Base-by-base conservation (phyloP, 2,329 filamentous ascomycete genomes). In the Neofusicoccum sp. region DNA sequence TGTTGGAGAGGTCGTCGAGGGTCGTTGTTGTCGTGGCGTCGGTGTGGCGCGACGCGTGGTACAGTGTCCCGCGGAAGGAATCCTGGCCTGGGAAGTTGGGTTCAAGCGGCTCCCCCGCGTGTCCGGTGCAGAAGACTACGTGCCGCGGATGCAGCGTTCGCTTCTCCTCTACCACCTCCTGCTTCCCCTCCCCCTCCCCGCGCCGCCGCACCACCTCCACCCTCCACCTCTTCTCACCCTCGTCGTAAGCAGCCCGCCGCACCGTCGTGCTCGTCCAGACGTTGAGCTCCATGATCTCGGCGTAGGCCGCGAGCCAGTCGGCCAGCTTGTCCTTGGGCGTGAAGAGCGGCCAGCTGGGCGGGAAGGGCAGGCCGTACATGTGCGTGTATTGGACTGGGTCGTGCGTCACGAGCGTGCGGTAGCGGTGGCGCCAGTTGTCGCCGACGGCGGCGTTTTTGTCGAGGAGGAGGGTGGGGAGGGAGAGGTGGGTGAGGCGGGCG, bases 281-380 rank as follows among this genome's bases (percentile, higher is more conserved):
- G 63, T 89, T 87, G 40, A 90, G 79, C 66, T 90, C 88, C 20
- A 90, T 76, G 0, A 85, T 71, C 6, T 76, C 80, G 0, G 82
- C 87, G 64, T 90, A 90, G 0, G 81, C 75, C 65, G 89, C 86
- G 62, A 90, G 86, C 73, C 84, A 90, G 43, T 89, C 85, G 1
- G 80, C 88, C 0, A 89, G 76, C 68, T 90, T 90, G 70, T 90
- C 87, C 68, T 89, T 90, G 3, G 87, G 86, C 0, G 86, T 89
- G 70, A 88, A 90, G 20, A 88, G 76, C 3, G 87, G 87, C 87
- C 87, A 90, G 58, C 81, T 80, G 0, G 80, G 68, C 0, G 87
- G 88, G 68, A 89, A 90, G 0, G 76, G 74, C 3, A 90, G 65
- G 69, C 88, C 90, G 0, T 87, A 84, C 65, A 69, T 67, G 63